Evolutionary conservation across 139 green algal species (phyloP).

Genomic region (Ulvella scutata): DNA sequence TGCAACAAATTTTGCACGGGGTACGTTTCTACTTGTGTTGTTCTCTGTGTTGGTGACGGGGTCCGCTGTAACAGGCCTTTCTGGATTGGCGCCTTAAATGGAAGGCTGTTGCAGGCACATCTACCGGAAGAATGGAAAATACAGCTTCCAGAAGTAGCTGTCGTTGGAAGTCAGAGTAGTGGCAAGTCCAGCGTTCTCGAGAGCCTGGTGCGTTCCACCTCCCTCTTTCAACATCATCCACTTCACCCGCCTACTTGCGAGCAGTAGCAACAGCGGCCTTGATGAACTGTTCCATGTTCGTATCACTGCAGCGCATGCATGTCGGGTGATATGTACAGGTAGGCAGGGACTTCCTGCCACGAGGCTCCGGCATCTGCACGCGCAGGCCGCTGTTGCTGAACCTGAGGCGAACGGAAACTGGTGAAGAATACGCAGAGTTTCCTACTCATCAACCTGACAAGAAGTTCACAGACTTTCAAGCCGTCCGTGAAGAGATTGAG

Average conservation of each 20-base stretch:
- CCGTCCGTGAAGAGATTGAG: conserved; percentile 78
- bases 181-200: conserved; percentile 93
- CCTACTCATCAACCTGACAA: conserved; percentile 66
- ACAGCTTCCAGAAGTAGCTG: conserved; percentile 79
- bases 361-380: conserved; percentile 69
- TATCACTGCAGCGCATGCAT: no score
- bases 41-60: not conserved
- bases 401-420: conserved; percentile 20
- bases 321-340: conserved; percentile 32
- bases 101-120: conserved; percentile 23
- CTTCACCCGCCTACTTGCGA: not conserved
- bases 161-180: conserved; percentile 86
- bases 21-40: not conserved
- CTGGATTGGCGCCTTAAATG: not conserved
- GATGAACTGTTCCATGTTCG: no score
- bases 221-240: not conserved
- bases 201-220: conserved; percentile 50
- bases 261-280: no score
- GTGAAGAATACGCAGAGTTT: conserved; percentile 89
- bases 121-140: conserved; percentile 62
- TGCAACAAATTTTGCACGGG: conserved; percentile 91
- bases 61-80: not conserved
- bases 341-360: conserved; percentile 69
- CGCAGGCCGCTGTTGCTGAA: conserved; percentile 70
- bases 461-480: conserved; percentile 80